Conservation (phyloP, 768 basidiomycete genomes). For the Lactifluus rugatus region DNA sequence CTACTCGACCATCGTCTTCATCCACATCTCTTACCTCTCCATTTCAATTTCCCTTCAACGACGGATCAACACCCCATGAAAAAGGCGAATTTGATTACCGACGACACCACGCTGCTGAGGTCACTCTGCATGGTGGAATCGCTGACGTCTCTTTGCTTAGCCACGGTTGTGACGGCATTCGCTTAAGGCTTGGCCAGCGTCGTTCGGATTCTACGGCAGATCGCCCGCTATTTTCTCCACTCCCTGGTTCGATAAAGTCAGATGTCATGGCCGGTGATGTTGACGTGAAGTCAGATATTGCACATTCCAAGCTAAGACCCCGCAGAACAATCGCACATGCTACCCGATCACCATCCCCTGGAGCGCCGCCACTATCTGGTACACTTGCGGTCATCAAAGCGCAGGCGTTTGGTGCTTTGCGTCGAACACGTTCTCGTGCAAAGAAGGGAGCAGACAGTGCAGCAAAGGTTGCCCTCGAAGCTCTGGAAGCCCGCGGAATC, state of each 20-base stretch:
- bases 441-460: conserved; percentile 68
- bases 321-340: conserved; percentile 13
- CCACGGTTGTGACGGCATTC: conserved; percentile 43
- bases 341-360: conserved; percentile 39
- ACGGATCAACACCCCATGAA: conserved; percentile 42
- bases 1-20: conserved; percentile 55
- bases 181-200: conserved; percentile 47
- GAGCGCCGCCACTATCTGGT: conserved; percentile 48
- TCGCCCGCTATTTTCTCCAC: conserved; percentile 36
- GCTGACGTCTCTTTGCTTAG: conserved; percentile 56
- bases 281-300: conserved; percentile 36
- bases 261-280: conserved; percentile 44
- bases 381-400: conserved; percentile 88
- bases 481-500: conserved; percentile 73
- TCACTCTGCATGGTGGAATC: conserved; percentile 64
- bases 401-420: conserved; percentile 77
- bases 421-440: conserved; percentile 63
- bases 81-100: conserved; percentile 59
- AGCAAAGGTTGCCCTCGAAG: conserved; percentile 67
- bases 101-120: conserved; percentile 49
- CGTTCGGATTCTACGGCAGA: conserved; percentile 42
- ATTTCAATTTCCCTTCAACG: conserved; percentile 58
- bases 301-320: conserved; percentile 19
- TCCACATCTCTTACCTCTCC: conserved; percentile 53
- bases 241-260: conserved; percentile 41